These are phyloP conservation scores for Trichophyton rubrum DNA, from an alignment of 2,329 filamentous ascomycete genomes.

Conservation along the genomic window DNA sequence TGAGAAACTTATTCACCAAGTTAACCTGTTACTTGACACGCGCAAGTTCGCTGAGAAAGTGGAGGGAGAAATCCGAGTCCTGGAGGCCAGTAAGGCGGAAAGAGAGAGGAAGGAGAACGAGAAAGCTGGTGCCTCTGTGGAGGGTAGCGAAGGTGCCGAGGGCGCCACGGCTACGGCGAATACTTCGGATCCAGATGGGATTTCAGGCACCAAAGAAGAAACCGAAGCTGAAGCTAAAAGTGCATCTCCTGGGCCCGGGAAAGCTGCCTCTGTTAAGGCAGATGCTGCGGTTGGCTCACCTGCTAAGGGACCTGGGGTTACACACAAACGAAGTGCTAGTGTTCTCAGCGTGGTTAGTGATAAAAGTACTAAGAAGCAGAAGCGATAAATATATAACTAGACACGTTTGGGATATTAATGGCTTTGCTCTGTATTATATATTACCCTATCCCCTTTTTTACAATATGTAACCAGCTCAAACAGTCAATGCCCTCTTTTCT, in stretches of 20 bases:
- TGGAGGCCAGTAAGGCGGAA: conserved; percentile 32
- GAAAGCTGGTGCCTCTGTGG: conserved; percentile 12
- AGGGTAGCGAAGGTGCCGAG: conserved; percentile 23
- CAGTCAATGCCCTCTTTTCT: neutral
- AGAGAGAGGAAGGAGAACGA: conserved; percentile 26
- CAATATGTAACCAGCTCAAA: neutral
- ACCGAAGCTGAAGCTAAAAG: neutral
- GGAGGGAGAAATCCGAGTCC: conserved; percentile 36
- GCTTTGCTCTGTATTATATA: neutral
- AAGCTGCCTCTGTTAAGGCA: conserved; percentile 3
- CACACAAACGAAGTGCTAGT: conserved; percentile 72
- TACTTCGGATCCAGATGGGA: conserved; percentile 7
- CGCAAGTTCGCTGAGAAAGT: conserved; percentile 38
- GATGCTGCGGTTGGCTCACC: conserved; percentile 4
- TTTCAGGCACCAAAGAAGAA: neutral
- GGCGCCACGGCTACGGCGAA: conserved; percentile 5
- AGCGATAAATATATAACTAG: conserved; percentile 17
- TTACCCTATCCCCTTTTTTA: neutral
- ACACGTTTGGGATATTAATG: conserved; percentile 12
- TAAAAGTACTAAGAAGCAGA: conserved; percentile 40
- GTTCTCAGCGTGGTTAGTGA: conserved; percentile 61
- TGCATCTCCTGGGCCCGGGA: neutral
- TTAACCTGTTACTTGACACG: conserved; percentile 37
- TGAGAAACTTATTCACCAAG: conserved; percentile 36
- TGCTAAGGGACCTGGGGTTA: conserved; percentile 7